Percentiles rank a stretch among this genome's conserved stretches.
These are phyloP conservation scores for Podospora pseudoanserina DNA, from an alignment of 495 filamentous ascomycete genomes.

Conservation along the genomic window DNA sequence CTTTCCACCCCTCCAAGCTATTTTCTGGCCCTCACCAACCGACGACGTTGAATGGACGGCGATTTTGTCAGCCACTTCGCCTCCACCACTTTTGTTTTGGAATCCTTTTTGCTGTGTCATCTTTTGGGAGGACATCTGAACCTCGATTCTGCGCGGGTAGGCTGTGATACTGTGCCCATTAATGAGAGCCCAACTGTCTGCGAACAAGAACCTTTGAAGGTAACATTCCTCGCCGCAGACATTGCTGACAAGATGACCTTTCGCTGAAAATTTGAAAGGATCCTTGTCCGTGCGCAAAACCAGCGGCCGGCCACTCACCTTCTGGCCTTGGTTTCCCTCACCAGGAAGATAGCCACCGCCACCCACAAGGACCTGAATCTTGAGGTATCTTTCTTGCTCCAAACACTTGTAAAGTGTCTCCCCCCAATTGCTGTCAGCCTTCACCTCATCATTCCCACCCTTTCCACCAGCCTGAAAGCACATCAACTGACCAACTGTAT, in stretches of 20 bases:
- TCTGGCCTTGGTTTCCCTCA: background rate
- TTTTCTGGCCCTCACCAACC: slow-evolving; percentile 13
- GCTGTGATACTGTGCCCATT: slow-evolving; percentile 2
- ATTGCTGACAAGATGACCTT: background rate
- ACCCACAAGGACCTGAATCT: background rate
- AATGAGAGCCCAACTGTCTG: background rate
- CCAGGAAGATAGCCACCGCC: background rate
- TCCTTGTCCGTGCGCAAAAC: background rate
- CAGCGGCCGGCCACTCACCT: background rate
- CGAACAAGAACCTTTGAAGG: background rate
- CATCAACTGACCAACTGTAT: slow-evolving; percentile 33
- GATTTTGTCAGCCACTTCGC: background rate
- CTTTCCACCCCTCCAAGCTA: slow-evolving; percentile 33
- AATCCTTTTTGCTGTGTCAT: slow-evolving; percentile 21
- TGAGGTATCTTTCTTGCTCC: slow-evolving; percentile 13
- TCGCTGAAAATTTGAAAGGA: background rate
- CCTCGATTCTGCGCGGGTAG: background rate
- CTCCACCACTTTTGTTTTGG: background rate
- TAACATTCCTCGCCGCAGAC: background rate
- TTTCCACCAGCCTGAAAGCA: slow-evolving; percentile 31
- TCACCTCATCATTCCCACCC: background rate
- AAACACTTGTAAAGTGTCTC: slow-evolving; percentile 52
- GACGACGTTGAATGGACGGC: background rate
- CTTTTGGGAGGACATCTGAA: slow-evolving; percentile 10
- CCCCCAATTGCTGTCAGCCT: slow-evolving; percentile 26